Conservation (phyloP, 371 early-diverging fungal species). For the Mucor plumbeus region DNA sequence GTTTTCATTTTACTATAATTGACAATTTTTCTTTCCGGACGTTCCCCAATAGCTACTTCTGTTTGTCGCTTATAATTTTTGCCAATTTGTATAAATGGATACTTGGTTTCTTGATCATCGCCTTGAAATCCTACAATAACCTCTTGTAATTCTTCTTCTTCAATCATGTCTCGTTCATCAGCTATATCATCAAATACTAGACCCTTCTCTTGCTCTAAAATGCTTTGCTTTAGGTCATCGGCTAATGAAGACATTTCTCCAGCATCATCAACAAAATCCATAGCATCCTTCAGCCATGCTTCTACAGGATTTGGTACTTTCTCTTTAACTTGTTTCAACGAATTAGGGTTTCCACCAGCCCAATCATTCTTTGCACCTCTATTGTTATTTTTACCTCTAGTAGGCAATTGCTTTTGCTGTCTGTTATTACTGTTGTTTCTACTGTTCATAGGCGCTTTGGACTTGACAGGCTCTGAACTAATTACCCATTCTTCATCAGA, state of each 20-base stretch:
- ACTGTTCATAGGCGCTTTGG: slow-evolving; percentile 5
- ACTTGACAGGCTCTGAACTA: slow-evolving; percentile 21
- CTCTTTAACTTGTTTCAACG: slow-evolving; percentile 7
- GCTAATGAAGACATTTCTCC: slow-evolving; percentile 17
- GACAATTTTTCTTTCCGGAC: slow-evolving; percentile 30
- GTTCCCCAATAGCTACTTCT: slow-evolving; percentile 20
- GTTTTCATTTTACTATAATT: slow-evolving; percentile 44
- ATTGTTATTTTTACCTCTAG: not conserved
- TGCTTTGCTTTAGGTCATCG: slow-evolving; percentile 32
- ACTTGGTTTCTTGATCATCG: slow-evolving; percentile 41
- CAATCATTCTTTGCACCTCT: slow-evolving; percentile 19
- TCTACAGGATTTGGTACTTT: slow-evolving; percentile 45
- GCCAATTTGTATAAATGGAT: slow-evolving; percentile 46
- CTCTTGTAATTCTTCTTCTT: slow-evolving; percentile 61
- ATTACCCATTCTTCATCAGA: slow-evolving; percentile 49
- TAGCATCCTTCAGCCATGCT: slow-evolving; percentile 51
- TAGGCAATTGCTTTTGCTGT: not conserved
- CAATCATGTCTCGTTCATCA: slow-evolving; percentile 54
- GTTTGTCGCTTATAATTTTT: slow-evolving; percentile 29
- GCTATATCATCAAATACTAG: slow-evolving; percentile 36
- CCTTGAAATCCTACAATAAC: slow-evolving; percentile 50
- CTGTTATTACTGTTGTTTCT: not conserved
- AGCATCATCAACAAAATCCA: slow-evolving; percentile 32
- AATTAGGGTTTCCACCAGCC: slow-evolving; percentile 42
- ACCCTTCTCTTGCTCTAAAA: slow-evolving; percentile 44